Evolutionary conservation across 2,329 filamentous ascomycete genomes (phyloP).

Genomic region (Volutella citrinella): DNA sequence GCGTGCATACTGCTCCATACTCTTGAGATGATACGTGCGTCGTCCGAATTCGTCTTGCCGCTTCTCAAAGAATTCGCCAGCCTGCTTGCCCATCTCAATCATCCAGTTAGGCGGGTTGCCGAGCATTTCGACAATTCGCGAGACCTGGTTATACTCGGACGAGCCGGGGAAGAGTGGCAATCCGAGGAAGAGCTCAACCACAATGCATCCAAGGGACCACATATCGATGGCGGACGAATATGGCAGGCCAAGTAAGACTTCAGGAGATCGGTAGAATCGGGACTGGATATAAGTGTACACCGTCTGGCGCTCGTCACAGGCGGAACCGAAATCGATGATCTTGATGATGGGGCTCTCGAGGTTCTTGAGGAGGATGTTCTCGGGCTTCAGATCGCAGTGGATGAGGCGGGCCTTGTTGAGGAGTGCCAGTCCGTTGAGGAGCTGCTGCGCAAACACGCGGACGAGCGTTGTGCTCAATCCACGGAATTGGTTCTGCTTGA

Average conservation of each 20-base stretch:
- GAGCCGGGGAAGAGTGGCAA: slow-evolving; percentile 93
- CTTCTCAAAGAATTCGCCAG: slow-evolving; percentile 96
- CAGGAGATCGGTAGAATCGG: slow-evolving; percentile 93
- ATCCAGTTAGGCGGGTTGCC: slow-evolving; percentile 97
- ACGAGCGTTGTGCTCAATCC: slow-evolving; percentile 95
- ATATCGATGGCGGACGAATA: slow-evolving; percentile 99
- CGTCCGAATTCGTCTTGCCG: slow-evolving; percentile 85
- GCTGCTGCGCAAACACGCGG: slow-evolving; percentile 93
- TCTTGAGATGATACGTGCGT: slow-evolving; percentile 87
- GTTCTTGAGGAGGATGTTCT: slow-evolving; percentile 97
- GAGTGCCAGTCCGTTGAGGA: slow-evolving; percentile 86
- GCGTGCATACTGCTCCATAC: slow-evolving; percentile 95
- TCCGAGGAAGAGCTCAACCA: slow-evolving; percentile 94
- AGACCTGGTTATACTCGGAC: slow-evolving; percentile 98
- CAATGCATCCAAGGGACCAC: slow-evolving; percentile 98
- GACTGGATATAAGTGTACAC: slow-evolving; percentile 99
- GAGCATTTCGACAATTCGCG: slow-evolving; percentile 96
- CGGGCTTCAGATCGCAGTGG: slow-evolving; percentile 96
- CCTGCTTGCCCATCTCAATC: slow-evolving; percentile 98
- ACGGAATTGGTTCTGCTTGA: slow-evolving; percentile 99
- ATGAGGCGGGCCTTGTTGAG: slow-evolving; percentile 96
- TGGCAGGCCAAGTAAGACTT: slow-evolving; percentile 90
- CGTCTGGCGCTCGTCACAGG: slow-evolving; percentile 95
- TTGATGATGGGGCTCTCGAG: slow-evolving; percentile 99
- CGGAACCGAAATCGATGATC: slow-evolving; percentile 98